Base-by-base conservation (phyloP, 75 land plant species). In the Pinus tabuliformis region DNA sequence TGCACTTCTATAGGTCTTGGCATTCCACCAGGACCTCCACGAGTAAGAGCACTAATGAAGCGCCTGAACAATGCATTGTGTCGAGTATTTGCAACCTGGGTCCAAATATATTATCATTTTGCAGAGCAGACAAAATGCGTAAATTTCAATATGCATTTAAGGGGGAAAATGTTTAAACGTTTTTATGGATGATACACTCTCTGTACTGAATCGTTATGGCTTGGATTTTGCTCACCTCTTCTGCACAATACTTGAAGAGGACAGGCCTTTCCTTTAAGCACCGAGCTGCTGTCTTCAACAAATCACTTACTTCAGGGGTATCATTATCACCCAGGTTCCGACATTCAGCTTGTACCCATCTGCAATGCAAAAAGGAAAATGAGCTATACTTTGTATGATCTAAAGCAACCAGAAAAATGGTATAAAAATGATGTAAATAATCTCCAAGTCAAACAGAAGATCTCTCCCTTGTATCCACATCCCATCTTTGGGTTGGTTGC, bases 1-100 rank as follows among this genome's bases (percentile, higher is more conserved):
- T 97, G 99, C 73, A 97, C 99, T 92, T 97, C 99, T 72, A 97
- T 97, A 28, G 99, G 99, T 65, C 98, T 83, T n/a, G 99, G 99
- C 81, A 97, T 74, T 16, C 98, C 99, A 73, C 99, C 98, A 76
- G 99, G 99, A n/a, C 99, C 99, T 76, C 99, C 99, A 76, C 99
- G 91, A 39, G 99, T 97, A 56, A 97, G 91, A 73, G 99, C 99
- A 85, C 91, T 95, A 71, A 97, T 87, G 78, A 97, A 97, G 56
- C 99, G 85, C 78, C 99, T 82, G 80, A 97, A 97, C 56, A 97
- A 76, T 49, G 99, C 95, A 86, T 97, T 89, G 73, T 97, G 99
- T 62, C 99, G 86, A 89, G 97, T 95, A 77, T 94, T 97, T 64
- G 99, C 99, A 37, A 95, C 91, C 98, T 95, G 81, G 71, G 62